Evolutionary conservation across 345 rosid species (phyloP), one percentile per base, ranked within the genome.

Genomic region (Trapa incisa): DNA sequence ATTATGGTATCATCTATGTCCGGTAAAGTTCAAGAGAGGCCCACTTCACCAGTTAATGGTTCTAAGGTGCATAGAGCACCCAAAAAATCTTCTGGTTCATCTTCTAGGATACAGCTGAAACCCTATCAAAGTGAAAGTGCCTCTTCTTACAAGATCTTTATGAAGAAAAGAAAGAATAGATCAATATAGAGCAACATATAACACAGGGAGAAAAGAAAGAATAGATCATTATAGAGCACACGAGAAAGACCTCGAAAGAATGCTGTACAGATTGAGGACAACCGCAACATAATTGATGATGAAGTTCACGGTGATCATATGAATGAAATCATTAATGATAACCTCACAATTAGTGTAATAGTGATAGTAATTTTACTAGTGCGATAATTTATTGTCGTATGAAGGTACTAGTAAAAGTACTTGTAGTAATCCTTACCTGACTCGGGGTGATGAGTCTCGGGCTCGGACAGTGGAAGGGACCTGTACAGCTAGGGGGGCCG

Each of bases 91-190:
- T 82, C 85, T 71, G 83, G 78, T 76, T 72, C 78, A 73, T 73
- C 82, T 69, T 70, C 72, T 54, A 77, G 80, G 72, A 85, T 70
- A 77, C 83, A 82, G 74, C 47, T 72, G 58, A 91, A 86, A 69
- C 81, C 91, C 68, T 72, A 77, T 80, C 91, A 85, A 74, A 84
- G 90, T 78, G 97, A 91, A 82, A 91, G 96, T 81, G 96, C 99
- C 32, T 91, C 96, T 6, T 91, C 96, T 68, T 72, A 76, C 82
- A n/a, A n/a, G n/a, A n/a, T n/a, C n/a, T 65, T 65, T 13, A 32
- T 47, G 7, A 37, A 15, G 17, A 60, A 33, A 33, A n/a, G 35
- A n/a, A n/a, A n/a, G n/a, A n/a, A 50, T 14, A 61, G 58, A 35
- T 37, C 41, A 39, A 54, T 6, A 38, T 58, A 64, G 69, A 16